Base-by-base conservation (phyloP, 2,329 filamentous ascomycete species). In the Fusarium verrucosum region DNA sequence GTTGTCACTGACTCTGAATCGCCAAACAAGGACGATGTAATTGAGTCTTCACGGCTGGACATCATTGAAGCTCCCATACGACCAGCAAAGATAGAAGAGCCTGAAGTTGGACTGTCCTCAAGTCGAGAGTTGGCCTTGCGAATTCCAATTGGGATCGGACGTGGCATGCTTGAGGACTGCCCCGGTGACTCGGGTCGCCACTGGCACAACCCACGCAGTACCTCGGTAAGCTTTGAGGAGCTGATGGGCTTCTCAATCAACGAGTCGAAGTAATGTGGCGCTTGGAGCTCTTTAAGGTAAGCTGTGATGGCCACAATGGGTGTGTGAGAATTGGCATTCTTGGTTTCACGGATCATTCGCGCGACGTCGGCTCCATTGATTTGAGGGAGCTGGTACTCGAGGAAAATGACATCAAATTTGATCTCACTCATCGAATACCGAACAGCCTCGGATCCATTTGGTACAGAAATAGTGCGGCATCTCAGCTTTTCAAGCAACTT, bases 351-450 rank as follows among this genome's bases (percentile, higher is more conserved):
- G 68, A 99, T 93, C 95, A 99, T 99, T 30, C 95, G 90, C 46
- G 95, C 94, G 54, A 99, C 92, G 74, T 99, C 95, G 13, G 92
- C 91, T 22, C 95, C 95, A 70, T 93, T 98, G 73, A 98, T 93
- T 73, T 96, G 92, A 10, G 95, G 94, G 41, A 99, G 82, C 75
- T 94, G 96, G 80, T 93, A 97, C 78, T 99, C 95, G 77, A 97
- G 94, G 82, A 99, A 95, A 75, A 99, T 97, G 70, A 97, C 92
- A 77, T 99, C 95, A 73, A 98, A 99, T 73, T 98, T 96, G 74
- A 99, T 94, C 74, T 98, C 94, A 73, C 94, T 94, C 83, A 96
- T 92, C 25, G 95, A 93, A 77, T 95, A 97, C 20, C 94, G 88
- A 71, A 97, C 90, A 11, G 94, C 95, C 74, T 99, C 95, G 0